These are phyloP conservation scores for Calamus simplicifolius DNA, from an alignment of 176 grass and related monocot species.

Conservation along the genomic window DNA sequence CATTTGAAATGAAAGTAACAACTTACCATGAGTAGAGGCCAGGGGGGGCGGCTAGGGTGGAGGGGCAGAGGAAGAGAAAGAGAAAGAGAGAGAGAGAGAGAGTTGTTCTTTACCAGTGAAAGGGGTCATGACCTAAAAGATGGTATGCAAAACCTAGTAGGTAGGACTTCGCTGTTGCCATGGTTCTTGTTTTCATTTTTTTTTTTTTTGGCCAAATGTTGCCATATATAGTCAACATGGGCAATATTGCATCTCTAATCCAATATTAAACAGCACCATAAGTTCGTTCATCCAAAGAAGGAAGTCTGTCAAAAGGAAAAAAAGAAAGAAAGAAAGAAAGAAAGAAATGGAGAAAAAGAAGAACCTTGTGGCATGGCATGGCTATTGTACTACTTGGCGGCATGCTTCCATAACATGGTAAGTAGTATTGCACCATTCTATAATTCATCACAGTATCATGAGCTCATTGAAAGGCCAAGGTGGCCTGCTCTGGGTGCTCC, in stretches of 20 bases:
- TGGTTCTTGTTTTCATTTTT: too few relatives aligned
- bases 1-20: too few relatives aligned
- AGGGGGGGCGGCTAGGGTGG: background rate
- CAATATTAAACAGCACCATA: background rate
- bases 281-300: too few relatives aligned
- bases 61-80: slow-evolving; percentile 1
- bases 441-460: slow-evolving; percentile 9
- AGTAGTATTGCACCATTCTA: background rate
- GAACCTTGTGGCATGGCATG: background rate
- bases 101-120: too few relatives aligned
- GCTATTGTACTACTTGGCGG: too few relatives aligned
- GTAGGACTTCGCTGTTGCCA: background rate
- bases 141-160: slow-evolving; percentile 7
- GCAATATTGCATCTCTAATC: slow-evolving; percentile 23
- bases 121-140: slow-evolving; percentile 10
- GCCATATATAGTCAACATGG: slow-evolving; percentile 22
- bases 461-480: slow-evolving; percentile 22
- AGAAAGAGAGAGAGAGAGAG: too few relatives aligned
- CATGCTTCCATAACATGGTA: background rate
- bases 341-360: background rate
- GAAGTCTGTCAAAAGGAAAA: too few relatives aligned
- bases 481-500: too few relatives aligned
- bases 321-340: background rate
- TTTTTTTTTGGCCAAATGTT: background rate
- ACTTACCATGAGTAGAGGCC: too few relatives aligned